A percentile compares a stretch with the other conserved stretches of the same genome.
Conservation (phyloP, 2,329 filamentous ascomycete genomes). For the Alternaria brassicicola region DNA sequence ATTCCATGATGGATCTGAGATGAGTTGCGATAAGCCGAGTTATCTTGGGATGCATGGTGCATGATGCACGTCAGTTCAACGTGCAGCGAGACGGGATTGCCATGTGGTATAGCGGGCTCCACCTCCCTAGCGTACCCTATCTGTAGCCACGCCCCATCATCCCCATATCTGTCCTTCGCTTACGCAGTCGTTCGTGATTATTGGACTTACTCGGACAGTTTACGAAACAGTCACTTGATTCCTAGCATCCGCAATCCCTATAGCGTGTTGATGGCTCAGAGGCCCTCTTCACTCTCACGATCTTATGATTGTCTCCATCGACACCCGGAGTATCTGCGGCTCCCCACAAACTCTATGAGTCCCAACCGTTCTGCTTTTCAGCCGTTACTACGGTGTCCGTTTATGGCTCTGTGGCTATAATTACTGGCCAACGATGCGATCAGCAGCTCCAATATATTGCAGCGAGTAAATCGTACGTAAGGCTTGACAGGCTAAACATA, state of each 20-base stretch:
- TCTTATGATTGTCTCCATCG: not conserved
- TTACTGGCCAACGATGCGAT: not conserved
- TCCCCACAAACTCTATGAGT: not conserved
- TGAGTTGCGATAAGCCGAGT: not conserved
- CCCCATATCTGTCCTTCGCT: slow-evolving; percentile 1
- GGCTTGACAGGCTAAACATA: not conserved
- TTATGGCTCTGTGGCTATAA: not conserved
- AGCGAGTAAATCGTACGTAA: not conserved
- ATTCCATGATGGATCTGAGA: not conserved
- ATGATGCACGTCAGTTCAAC: slow-evolving; percentile 15
- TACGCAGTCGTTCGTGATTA: not conserved
- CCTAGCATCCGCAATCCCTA: not conserved
- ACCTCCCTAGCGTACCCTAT: slow-evolving; percentile 5
- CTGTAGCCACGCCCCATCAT: slow-evolving; percentile 4
- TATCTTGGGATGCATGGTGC: slow-evolving; percentile 3
- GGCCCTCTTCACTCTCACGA: not conserved
- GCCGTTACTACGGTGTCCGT: not conserved
- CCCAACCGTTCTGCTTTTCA: slow-evolving; percentile 4
- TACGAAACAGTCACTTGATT: not conserved
- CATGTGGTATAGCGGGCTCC: slow-evolving; percentile 10
- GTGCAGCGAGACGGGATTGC: slow-evolving; percentile 10
- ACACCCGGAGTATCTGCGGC: not conserved
- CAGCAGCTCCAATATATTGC: not conserved
- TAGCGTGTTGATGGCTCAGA: not conserved
- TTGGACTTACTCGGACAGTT: not conserved